Conservation (phyloP, 2,329 filamentous ascomycete genomes). For the Magnaporthales sp. region DNA sequence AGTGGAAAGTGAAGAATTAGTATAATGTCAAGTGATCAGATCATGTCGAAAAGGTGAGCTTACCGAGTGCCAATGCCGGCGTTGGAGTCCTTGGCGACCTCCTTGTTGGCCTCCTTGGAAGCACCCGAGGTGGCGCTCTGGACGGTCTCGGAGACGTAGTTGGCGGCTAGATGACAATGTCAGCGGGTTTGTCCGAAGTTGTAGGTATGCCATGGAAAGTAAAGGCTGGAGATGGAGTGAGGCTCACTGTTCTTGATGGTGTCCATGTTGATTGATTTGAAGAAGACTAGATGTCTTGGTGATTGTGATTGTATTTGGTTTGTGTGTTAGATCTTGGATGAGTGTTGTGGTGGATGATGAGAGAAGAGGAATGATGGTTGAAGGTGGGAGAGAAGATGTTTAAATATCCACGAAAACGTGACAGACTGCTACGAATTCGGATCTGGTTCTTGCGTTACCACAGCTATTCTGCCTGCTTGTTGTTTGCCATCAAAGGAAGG, state of each 20-base stretch:
- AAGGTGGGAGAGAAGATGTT: slow-evolving; percentile 4
- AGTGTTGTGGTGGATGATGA: slow-evolving; percentile 10
- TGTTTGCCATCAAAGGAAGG: neutral
- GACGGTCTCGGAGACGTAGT: slow-evolving; percentile 50
- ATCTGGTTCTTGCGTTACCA: neutral
- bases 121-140: slow-evolving; percentile 31
- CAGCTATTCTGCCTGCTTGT: neutral
- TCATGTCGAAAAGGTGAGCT: slow-evolving; percentile 7
- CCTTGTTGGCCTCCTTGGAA: slow-evolving; percentile 54
- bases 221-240: neutral
- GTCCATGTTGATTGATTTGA: slow-evolving; percentile 25
- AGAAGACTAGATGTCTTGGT: slow-evolving; percentile 5
- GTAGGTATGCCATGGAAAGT: neutral
- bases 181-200: neutral
- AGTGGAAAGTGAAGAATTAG: slow-evolving; percentile 6
- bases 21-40: neutral
- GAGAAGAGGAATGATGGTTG: neutral
- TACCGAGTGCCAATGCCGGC: slow-evolving; percentile 35
- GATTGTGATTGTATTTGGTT: slow-evolving; percentile 7
- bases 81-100: slow-evolving; percentile 45
- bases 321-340: slow-evolving; percentile 9
- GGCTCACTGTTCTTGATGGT: slow-evolving; percentile 29
- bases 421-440: neutral
- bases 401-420: slow-evolving; percentile 2
- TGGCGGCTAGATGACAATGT: slow-evolving; percentile 27